Percentiles rank a stretch among this genome's conserved stretches.
Evolutionary conservation across 345 rosid genomes (phyloP).

Genomic region (Eutrema japonicum): DNA sequence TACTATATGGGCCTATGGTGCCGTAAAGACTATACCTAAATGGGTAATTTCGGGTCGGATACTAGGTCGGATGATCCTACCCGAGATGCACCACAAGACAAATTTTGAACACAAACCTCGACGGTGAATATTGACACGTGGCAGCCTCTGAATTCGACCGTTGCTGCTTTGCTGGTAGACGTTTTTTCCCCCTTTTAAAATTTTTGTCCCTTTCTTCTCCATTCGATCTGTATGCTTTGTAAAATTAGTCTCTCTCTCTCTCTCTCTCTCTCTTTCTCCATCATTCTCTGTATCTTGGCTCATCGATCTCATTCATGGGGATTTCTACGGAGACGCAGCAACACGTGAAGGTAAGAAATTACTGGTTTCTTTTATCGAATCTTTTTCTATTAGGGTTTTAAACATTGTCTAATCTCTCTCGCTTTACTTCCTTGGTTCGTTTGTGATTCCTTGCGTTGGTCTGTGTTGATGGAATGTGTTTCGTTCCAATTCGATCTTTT

Average conservation of each 20-base stretch:
- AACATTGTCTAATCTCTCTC: not conserved
- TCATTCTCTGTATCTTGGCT: constrained; percentile 31
- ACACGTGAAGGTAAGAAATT: constrained; percentile 47
- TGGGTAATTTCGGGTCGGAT: no score
- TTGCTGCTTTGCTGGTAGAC: constrained; percentile 45
- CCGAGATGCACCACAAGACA: no score
- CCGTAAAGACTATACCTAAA: no score
- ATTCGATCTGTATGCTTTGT: not conserved
- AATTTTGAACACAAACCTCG: no score
- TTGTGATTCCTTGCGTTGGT: no score
- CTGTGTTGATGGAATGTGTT: not conserved
- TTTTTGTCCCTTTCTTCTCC: not conserved
- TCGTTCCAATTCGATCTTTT: not conserved
- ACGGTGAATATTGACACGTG: no score
- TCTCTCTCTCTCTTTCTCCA: not conserved
- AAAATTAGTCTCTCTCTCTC: not conserved
- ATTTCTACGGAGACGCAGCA: constrained; percentile 65
- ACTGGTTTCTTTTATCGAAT: not conserved
- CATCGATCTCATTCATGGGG: constrained; percentile 54
- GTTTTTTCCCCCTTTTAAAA: constrained; percentile 3
- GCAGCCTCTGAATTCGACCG: constrained; percentile 52
- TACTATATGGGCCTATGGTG: not conserved
- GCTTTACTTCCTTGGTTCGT: not conserved
- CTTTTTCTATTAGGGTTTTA: not conserved
- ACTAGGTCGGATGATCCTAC: no score